These are phyloP conservation scores for Boechera stricta DNA, from an alignment of 345 rosid genomes.

Conservation along the genomic window DNA sequence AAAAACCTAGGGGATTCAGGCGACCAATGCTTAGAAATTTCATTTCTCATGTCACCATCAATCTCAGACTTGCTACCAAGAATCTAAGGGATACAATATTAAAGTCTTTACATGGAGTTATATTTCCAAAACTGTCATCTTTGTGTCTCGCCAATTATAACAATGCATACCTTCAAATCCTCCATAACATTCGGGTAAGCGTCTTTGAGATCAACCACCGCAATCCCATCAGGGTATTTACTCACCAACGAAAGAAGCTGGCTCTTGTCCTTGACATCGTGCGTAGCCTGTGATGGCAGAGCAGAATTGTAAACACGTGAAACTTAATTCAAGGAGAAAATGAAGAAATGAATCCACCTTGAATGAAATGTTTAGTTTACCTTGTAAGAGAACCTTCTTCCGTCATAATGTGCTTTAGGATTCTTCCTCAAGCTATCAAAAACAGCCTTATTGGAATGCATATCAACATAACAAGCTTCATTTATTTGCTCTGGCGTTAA, in stretches of 20 bases:
- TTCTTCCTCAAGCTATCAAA: constrained; percentile 83
- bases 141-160: neutral
- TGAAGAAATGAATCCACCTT: neutral
- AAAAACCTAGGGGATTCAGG: neutral
- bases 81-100: neutral
- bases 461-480: constrained; percentile 69
- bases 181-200: constrained; percentile 81
- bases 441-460: constrained; percentile 73
- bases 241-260: constrained; percentile 66
- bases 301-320: constrained; percentile 15
- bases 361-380: constrained; percentile 45
- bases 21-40: neutral
- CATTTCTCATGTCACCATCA: neutral
- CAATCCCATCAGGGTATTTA: constrained; percentile 72
- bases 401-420: constrained; percentile 75
- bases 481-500: constrained; percentile 82
- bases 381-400: constrained; percentile 87
- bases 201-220: constrained; percentile 79
- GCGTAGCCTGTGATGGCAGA: constrained; percentile 58
- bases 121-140: neutral
- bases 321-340: constrained; percentile 31
- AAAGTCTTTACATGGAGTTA: neutral
- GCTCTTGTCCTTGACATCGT: constrained; percentile 70
- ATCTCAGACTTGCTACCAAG: neutral
- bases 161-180: constrained; percentile 71